phyloP scores from a whole-genome alignment of 148 eudicot genomes.

The Diospyros lotus region DNA sequence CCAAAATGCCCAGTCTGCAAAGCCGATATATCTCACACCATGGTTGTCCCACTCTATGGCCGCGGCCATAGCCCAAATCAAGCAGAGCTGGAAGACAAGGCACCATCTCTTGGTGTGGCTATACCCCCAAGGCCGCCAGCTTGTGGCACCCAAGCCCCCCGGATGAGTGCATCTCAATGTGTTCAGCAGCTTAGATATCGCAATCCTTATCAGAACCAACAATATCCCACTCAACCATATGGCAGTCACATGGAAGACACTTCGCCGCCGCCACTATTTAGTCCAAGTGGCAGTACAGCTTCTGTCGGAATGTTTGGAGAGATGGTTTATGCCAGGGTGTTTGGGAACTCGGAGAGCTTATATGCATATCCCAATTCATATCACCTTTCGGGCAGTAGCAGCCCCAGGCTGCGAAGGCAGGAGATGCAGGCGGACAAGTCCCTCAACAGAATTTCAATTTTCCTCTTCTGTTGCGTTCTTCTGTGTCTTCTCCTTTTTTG shows the following conservation, averaged over 20 bases:
- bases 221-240: conserved; percentile 6
- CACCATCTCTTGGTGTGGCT: conserved; percentile 6
- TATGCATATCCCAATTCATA: conserved; percentile 47
- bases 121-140: conserved; percentile 73
- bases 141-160: conserved; percentile 40
- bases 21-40: conserved; percentile 55
- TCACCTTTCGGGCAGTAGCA: conserved; percentile 26
- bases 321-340: conserved; percentile 70
- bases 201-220: conserved; percentile 32
- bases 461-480: conserved; percentile 59
- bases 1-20: conserved; percentile 88
- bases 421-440: conserved; percentile 57
- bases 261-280: conserved; percentile 20
- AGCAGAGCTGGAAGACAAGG: conserved; percentile 22
- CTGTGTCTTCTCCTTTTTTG: conserved; percentile 65
- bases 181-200: conserved; percentile 29
- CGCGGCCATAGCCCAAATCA: conserved; percentile 37
- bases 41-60: conserved; percentile 70
- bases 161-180: conserved; percentile 29
- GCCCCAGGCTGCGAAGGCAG: conserved; percentile 57
- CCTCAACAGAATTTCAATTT: conserved; percentile 51
- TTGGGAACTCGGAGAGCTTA: conserved; percentile 54
- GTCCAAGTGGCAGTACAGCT: conserved; percentile 20
- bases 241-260: conserved; percentile 15
- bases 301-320: conserved; percentile 67